Percentiles rank a stretch among this genome's conserved stretches.
phyloP scores from a whole-genome alignment of 164 flowering plant genomes.

The Vitis labrusca region DNA sequence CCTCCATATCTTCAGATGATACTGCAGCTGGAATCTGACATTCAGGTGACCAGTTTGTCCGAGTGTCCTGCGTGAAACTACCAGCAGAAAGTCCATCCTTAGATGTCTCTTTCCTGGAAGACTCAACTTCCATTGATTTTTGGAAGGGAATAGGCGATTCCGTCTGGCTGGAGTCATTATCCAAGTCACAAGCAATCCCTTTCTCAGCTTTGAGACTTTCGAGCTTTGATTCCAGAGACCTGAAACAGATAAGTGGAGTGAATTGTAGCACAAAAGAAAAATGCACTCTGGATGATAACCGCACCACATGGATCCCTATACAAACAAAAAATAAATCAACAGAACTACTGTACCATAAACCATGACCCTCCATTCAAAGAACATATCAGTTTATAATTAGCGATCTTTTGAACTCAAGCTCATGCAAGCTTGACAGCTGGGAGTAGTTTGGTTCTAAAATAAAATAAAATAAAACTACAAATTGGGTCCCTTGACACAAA shows the following conservation, averaged over 20 bases:
- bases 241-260: constrained; percentile 21
- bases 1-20: constrained; percentile 22
- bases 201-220: constrained; percentile 50
- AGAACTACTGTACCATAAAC: neutral
- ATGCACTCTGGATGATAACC: neutral
- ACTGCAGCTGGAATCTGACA: constrained; percentile 27
- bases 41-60: constrained; percentile 34
- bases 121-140: constrained; percentile 38
- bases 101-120: constrained; percentile 38
- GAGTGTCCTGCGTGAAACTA: constrained; percentile 60
- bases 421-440: too few species aligned
- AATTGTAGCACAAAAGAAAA: neutral
- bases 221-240: constrained; percentile 74
- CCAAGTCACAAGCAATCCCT: constrained; percentile 19
- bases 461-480: neutral
- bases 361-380: too few species aligned
- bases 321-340: neutral
- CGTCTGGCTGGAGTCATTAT: constrained; percentile 39
- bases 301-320: neutral
- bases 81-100: constrained; percentile 61
- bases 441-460: too few species aligned
- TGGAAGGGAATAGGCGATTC: constrained; percentile 42
- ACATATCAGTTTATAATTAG: too few species aligned
- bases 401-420: too few species aligned
- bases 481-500: neutral